Conservation (phyloP, 2,329 filamentous ascomycete species). For the Helminthosporium solani region DNA sequence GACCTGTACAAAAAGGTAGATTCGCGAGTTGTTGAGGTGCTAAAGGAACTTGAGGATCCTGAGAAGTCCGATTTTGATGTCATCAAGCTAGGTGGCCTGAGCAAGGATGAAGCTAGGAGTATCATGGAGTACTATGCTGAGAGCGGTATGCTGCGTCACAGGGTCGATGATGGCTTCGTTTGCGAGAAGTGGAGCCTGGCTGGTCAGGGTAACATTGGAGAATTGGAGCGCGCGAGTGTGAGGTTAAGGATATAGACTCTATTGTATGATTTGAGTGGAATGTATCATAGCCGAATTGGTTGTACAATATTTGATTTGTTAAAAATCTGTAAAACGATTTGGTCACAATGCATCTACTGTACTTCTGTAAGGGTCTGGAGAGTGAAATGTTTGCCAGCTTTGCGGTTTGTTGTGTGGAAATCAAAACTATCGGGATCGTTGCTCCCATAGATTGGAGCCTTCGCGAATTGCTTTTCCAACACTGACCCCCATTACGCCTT, state of each 20-base stretch:
- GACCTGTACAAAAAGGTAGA: constrained; percentile 57
- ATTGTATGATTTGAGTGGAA: constrained; percentile 1
- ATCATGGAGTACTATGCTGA: constrained; percentile 93
- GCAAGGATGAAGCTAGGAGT: constrained; percentile 70
- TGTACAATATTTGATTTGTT: constrained; percentile 21
- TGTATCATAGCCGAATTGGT: not conserved
- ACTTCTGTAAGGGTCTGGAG: too few relatives aligned
- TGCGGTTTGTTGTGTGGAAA: too few relatives aligned
- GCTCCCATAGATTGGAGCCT: too few relatives aligned
- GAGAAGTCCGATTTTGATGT: constrained; percentile 43
- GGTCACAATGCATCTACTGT: too few relatives aligned
- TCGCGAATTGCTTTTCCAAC: too few relatives aligned
- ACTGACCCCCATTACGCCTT: too few relatives aligned
- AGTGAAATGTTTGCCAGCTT: too few relatives aligned
- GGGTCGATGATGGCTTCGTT: constrained; percentile 69
- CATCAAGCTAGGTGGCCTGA: constrained; percentile 65
- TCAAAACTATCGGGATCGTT: too few relatives aligned
- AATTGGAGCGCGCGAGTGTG: constrained; percentile 72
- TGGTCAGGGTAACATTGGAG: constrained; percentile 78
- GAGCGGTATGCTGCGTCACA: constrained; percentile 73
- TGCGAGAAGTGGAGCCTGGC: constrained; percentile 81
- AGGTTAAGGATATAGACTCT: constrained; percentile 30
- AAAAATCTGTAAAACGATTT: constrained; percentile 4
- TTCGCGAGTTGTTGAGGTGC: constrained; percentile 50
- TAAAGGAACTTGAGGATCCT: constrained; percentile 42